Evolutionary conservation across 805 yeast genomes (phyloP).

Genomic region (Hanseniaspora nectarophila): DNA sequence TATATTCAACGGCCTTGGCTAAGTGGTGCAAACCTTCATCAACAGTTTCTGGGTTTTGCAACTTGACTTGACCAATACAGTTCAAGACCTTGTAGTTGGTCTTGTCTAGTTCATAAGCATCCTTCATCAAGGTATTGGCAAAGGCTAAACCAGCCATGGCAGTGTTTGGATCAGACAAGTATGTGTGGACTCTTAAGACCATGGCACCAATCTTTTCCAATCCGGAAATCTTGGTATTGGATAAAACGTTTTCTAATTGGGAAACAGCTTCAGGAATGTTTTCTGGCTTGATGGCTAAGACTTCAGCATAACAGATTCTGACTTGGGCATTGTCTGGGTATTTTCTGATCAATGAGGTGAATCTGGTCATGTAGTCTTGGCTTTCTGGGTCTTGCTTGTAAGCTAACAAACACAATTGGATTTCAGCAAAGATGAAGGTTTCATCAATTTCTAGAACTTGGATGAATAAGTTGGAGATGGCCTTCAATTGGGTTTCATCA

Average conservation of each 20-base stretch:
- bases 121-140: slow-evolving; percentile 53
- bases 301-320: slow-evolving; percentile 92
- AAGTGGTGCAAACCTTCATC: slow-evolving; percentile 72
- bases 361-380: slow-evolving; percentile 50
- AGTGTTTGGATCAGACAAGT: slow-evolving; percentile 38
- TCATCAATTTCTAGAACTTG: slow-evolving; percentile 66
- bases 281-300: slow-evolving; percentile 71
- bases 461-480: slow-evolving; percentile 53
- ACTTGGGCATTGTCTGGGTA: slow-evolving; percentile 85
- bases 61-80: slow-evolving; percentile 80
- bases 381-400: slow-evolving; percentile 58
- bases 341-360: slow-evolving; percentile 55
- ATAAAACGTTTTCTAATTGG: slow-evolving; percentile 19
- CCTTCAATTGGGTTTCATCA: slow-evolving; percentile 59
- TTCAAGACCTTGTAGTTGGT: slow-evolving; percentile 79
- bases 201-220: slow-evolving; percentile 13
- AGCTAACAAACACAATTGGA: slow-evolving; percentile 84
- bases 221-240: slow-evolving; percentile 7
- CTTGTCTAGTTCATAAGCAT: slow-evolving; percentile 76
- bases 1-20: slow-evolving; percentile 68
- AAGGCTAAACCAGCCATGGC: slow-evolving; percentile 35
- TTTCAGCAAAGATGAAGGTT: slow-evolving; percentile 67
- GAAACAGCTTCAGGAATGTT: slow-evolving; percentile 34
- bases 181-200: slow-evolving; percentile 13
- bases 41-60: slow-evolving; percentile 62